phyloP scores from a whole-genome alignment of 768 basidiomycete genomes.

The Boletus coccyginus region DNA sequence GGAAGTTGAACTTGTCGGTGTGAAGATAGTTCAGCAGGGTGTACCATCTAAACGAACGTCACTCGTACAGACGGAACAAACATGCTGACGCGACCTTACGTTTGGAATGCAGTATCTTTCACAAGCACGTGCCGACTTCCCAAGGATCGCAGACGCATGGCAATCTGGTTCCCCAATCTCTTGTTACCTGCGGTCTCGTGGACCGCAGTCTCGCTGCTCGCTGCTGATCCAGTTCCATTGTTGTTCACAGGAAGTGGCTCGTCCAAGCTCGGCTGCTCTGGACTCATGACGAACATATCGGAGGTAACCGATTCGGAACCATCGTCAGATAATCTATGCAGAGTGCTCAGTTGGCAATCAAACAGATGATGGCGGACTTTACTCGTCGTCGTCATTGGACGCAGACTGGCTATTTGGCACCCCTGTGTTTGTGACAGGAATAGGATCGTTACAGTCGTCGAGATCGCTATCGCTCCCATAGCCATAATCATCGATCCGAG shows the following conservation, averaged over 20 bases:
- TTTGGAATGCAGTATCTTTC: conserved; percentile 27
- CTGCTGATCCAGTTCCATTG: neutral
- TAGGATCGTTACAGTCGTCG: conserved; percentile 20
- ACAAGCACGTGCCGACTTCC: conserved; percentile 28
- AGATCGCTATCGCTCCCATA: conserved; percentile 35
- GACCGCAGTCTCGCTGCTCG: neutral
- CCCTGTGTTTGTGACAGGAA: neutral
- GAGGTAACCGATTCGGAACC: conserved; percentile 15
- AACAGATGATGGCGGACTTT: neutral
- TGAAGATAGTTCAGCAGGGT: conserved; percentile 40
- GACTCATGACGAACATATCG: conserved; percentile 19
- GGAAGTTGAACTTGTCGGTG: conserved; percentile 33
- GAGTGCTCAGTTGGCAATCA: neutral
- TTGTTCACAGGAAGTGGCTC: neutral
- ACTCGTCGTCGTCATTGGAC: conserved; percentile 11
- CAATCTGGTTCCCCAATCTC: neutral
- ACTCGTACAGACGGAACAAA: too few species aligned
- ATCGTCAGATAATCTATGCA: conserved; percentile 10
- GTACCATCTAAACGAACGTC: conserved; percentile 30
- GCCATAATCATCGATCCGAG: conserved; percentile 22
- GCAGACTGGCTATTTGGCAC: neutral
- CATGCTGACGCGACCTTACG: conserved; percentile 9
- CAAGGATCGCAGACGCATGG: conserved; percentile 6
- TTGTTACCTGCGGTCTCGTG: neutral
- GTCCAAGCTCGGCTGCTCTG: conserved; percentile 1